phyloP scores from a whole-genome alignment of 2,329 filamentous ascomycete species.

The Ceratocystis diversiconidia region DNA sequence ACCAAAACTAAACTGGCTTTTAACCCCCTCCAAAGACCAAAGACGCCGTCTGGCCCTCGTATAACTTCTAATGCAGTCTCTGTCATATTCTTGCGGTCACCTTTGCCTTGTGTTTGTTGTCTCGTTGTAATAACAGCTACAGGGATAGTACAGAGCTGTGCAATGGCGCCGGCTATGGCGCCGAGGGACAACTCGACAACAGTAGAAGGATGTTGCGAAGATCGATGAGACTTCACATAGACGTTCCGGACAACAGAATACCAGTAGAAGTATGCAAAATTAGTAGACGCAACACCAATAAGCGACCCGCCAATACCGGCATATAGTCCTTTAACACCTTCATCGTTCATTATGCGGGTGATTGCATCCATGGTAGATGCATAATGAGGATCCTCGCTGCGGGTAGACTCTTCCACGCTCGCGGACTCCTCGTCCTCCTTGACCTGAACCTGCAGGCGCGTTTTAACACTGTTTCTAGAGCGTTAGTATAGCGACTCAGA shows the following conservation, averaged over 20 bases:
- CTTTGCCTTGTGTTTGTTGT: slow-evolving; percentile 82
- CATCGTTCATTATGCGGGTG: slow-evolving; percentile 62
- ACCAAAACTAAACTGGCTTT: slow-evolving; percentile 94
- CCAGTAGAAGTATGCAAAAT: slow-evolving; percentile 99
- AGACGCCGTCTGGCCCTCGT: slow-evolving; percentile 75
- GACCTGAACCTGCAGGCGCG: slow-evolving; percentile 85
- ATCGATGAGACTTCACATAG: slow-evolving; percentile 51
- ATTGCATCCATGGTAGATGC: slow-evolving; percentile 79
- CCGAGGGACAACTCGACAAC: slow-evolving; percentile 71
- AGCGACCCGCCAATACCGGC: slow-evolving; percentile 76
- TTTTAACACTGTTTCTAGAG: slow-evolving; percentile 60
- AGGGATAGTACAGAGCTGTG: slow-evolving; percentile 91
- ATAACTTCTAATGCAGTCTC: slow-evolving; percentile 83
- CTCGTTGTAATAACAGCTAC: slow-evolving; percentile 90
- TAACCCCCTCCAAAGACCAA: slow-evolving; percentile 82
- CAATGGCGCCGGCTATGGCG: slow-evolving; percentile 74
- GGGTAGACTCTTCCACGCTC: slow-evolving; percentile 32
- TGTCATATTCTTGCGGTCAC: slow-evolving; percentile 70
- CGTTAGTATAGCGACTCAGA: not conserved
- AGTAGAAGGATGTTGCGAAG: slow-evolving; percentile 50
- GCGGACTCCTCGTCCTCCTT: slow-evolving; percentile 22
- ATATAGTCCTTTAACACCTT: slow-evolving; percentile 74
- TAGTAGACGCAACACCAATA: slow-evolving; percentile 86
- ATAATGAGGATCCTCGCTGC: slow-evolving; percentile 55
- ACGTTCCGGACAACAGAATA: slow-evolving; percentile 76